A percentile compares a stretch with the other conserved stretches of the same genome.
Conservation (phyloP, 306 rosid genomes). For the Morella rubra region DNA sequence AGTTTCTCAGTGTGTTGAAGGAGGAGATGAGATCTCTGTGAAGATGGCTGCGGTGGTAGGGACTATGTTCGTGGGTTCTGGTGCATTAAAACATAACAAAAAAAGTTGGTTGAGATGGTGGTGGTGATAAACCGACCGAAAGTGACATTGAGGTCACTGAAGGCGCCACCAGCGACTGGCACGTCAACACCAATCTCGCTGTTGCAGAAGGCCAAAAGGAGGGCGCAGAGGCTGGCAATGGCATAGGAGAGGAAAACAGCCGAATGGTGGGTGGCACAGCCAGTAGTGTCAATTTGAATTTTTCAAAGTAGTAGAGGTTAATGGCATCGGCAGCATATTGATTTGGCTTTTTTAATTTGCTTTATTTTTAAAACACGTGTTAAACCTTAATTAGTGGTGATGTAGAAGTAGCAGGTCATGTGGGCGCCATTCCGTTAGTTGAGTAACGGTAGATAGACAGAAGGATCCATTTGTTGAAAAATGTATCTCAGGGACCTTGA, state of each 20-base stretch:
- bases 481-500: no score
- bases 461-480: no score
- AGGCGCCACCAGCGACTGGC: conserved; percentile 98
- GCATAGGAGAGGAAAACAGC: conserved; percentile 77
- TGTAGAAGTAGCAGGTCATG: no score
- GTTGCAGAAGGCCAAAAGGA: conserved; percentile 92
- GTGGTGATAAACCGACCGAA: conserved; percentile 57
- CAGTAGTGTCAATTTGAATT: no score
- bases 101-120: not conserved
- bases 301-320: no score
- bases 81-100: not conserved
- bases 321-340: no score
- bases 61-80: not conserved
- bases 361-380: no score
- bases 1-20: conserved; percentile 79
- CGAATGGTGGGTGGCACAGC: conserved; percentile 51
- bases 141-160: conserved; percentile 90
- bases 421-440: no score
- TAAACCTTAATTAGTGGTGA: no score
- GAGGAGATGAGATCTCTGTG: conserved; percentile 57
- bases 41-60: not conserved
- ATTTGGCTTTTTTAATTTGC: no score
- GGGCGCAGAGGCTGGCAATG: conserved; percentile 95
- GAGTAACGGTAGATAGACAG: no score
- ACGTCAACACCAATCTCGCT: conserved; percentile 92